These are phyloP conservation scores for Leishmania tarentolae DNA, from an alignment of 208 protist species.

Conservation along the genomic window DNA sequence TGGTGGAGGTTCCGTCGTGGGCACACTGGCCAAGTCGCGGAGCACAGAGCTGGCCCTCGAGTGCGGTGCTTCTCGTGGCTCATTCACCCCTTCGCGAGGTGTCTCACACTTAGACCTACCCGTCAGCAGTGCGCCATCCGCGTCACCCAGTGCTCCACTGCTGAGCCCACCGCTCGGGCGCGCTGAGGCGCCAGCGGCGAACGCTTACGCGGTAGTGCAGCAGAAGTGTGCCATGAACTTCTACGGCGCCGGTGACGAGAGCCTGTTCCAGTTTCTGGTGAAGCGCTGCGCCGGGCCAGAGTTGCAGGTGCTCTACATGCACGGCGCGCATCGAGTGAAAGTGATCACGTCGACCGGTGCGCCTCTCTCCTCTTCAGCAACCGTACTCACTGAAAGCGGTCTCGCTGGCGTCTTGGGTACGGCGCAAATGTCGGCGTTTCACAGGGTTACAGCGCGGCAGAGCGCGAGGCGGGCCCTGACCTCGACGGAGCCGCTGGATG, in stretches of 20 bases:
- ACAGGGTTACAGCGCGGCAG: constrained; percentile 9
- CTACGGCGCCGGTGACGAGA: constrained; percentile 31
- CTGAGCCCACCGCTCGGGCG: background rate
- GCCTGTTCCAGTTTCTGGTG: constrained; percentile 32
- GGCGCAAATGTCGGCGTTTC: constrained; percentile 22
- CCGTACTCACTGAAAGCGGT: background rate
- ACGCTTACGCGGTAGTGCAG: constrained; percentile 34
- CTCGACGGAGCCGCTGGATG: constrained; percentile 3
- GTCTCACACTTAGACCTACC: constrained; percentile 14
- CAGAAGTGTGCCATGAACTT: constrained; percentile 19
- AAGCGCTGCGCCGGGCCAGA: constrained; percentile 16
- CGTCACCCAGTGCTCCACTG: background rate
- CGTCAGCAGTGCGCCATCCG: background rate
- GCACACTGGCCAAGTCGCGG: constrained; percentile 15
- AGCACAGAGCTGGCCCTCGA: constrained; percentile 16
- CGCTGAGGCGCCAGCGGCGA: background rate
- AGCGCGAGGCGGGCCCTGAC: constrained; percentile 7
- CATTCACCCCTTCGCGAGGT: background rate
- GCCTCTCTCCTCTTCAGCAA: background rate
- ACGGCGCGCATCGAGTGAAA: constrained; percentile 24
- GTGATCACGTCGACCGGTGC: constrained; percentile 12
- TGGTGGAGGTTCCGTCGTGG: background rate
- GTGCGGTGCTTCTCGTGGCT: constrained; percentile 2
- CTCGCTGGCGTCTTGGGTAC: background rate
- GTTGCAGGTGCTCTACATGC: constrained; percentile 34